Evolutionary conservation across 345 rosid genomes (phyloP).

Genomic region (Salix suchowensis): DNA sequence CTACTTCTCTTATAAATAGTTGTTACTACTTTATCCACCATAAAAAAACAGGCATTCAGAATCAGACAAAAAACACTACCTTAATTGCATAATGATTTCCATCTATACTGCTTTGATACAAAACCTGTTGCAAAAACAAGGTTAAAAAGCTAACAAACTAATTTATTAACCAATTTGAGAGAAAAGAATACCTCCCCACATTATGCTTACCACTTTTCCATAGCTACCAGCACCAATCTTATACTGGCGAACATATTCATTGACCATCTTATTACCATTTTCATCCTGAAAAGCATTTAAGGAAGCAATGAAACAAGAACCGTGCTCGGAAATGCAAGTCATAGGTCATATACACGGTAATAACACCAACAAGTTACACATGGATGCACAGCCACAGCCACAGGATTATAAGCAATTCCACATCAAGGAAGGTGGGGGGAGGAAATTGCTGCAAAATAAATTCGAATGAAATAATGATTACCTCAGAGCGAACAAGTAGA

Average conservation of each 20-base stretch:
- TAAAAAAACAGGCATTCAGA: not conserved
- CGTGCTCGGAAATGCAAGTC: not conserved
- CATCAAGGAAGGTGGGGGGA: no score
- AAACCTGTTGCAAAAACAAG: conserved; percentile 48
- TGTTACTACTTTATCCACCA: not conserved
- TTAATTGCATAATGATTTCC: conserved; percentile 88
- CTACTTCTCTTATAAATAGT: not conserved
- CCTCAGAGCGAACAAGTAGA: conserved; percentile 81
- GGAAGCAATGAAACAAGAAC: conserved; percentile 1
- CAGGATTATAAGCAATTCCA: not conserved
- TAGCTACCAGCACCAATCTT: conserved; percentile 98
- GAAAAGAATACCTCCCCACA: conserved; percentile 1
- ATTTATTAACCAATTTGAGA: conserved; percentile 7
- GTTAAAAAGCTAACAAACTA: conserved; percentile 10
- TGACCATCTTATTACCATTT: conserved; percentile 77
- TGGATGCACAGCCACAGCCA: not conserved
- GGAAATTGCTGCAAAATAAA: no score
- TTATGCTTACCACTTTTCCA: conserved; percentile 91
- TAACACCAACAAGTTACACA: not conserved
- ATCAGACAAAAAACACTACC: conserved; percentile 39
- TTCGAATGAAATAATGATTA: conserved; percentile 5
- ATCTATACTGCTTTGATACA: conserved; percentile 69
- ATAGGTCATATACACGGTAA: not conserved
- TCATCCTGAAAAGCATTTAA: conserved; percentile 62
- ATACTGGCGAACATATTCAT: conserved; percentile 71